Percentiles rank a stretch among this genome's conserved stretches.
Evolutionary conservation across 192 early-diverging fungal genomes (phyloP).

Genomic region (Coemansia sp.): DNA sequence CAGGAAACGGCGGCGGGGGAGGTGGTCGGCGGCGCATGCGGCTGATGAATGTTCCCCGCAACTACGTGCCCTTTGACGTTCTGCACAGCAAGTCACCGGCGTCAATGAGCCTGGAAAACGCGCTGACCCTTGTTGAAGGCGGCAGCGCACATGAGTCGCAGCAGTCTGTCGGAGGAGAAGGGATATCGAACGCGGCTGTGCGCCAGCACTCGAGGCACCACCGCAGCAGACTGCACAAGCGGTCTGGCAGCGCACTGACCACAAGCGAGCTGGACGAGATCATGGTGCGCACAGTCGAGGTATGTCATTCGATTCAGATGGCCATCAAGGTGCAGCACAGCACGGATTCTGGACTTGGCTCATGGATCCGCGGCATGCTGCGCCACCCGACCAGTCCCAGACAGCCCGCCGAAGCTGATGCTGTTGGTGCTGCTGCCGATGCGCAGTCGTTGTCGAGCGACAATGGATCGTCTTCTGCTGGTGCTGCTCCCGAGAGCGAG

Average conservation of each 20-base stretch:
- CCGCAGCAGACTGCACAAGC: conserved; percentile 37
- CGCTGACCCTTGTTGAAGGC: conserved; percentile 41
- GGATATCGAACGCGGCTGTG: neutral
- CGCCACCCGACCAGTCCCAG: neutral
- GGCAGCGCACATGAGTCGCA: conserved; percentile 7
- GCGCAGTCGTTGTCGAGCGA: neutral
- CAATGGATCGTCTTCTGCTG: neutral
- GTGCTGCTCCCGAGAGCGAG: neutral
- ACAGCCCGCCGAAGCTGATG: too few species aligned
- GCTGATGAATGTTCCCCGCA: conserved; percentile 22
- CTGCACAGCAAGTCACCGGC: conserved; percentile 26
- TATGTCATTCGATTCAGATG: conserved; percentile 49
- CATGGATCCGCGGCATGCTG: conserved; percentile 20
- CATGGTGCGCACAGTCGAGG: conserved; percentile 49
- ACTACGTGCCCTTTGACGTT: conserved; percentile 36
- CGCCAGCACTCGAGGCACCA: conserved; percentile 5
- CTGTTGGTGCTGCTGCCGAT: too few species aligned
- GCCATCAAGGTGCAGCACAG: conserved; percentile 36
- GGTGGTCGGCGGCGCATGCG: conserved; percentile 6
- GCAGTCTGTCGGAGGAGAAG: neutral
- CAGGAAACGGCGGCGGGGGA: too few species aligned
- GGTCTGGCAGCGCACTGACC: conserved; percentile 36
- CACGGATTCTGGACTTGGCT: conserved; percentile 33
- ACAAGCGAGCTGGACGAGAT: conserved; percentile 47
- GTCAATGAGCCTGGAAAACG: conserved; percentile 43